A percentile compares a stretch with the other conserved stretches of the same genome.
These are phyloP conservation scores for Massarina eburnea DNA, from an alignment of 2,329 filamentous ascomycete genomes.

Conservation along the genomic window DNA sequence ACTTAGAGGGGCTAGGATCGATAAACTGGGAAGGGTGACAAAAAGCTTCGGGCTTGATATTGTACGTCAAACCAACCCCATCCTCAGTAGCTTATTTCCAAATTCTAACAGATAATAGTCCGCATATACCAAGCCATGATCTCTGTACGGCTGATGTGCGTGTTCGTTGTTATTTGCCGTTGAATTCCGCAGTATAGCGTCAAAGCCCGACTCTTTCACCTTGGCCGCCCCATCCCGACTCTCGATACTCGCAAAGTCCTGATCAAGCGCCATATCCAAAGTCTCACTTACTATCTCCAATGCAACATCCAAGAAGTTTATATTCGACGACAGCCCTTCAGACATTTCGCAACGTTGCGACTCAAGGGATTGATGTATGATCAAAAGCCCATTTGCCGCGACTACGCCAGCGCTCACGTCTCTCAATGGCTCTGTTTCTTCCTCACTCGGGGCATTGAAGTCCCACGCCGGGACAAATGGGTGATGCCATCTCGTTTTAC, in stretches of 20 bases:
- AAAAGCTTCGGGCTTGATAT: too few species aligned
- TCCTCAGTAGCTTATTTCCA: constrained; percentile 50
- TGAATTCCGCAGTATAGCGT: constrained; percentile 50
- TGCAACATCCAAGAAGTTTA: constrained; percentile 22
- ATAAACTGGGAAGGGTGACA: too few species aligned
- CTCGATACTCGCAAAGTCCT: constrained; percentile 27
- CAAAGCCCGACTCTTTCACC: constrained; percentile 36
- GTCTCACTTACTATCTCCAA: constrained; percentile 28
- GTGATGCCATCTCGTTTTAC: constrained; percentile 30
- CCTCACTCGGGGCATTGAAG: constrained; percentile 52
- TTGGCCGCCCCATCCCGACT: constrained; percentile 2
- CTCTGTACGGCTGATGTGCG: constrained; percentile 48
- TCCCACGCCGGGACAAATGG: constrained; percentile 52
- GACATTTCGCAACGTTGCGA: constrained; percentile 8
- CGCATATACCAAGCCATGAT: constrained; percentile 54
- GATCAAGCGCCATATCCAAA: constrained; percentile 35
- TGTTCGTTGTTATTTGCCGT: constrained; percentile 53
- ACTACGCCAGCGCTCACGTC: constrained; percentile 47
- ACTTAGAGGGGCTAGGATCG: too few species aligned
- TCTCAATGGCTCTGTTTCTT: constrained; percentile 31
- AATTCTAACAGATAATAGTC: constrained; percentile 53
- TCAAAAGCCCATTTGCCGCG: constrained; percentile 46
- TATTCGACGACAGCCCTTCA: constrained; percentile 1
- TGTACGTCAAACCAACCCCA: constrained; percentile 33
- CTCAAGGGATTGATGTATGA: constrained; percentile 42